Evolutionary conservation across 2,329 filamentous ascomycete genomes (phyloP).

Genomic region (Leptoxyphium fumago): DNA sequence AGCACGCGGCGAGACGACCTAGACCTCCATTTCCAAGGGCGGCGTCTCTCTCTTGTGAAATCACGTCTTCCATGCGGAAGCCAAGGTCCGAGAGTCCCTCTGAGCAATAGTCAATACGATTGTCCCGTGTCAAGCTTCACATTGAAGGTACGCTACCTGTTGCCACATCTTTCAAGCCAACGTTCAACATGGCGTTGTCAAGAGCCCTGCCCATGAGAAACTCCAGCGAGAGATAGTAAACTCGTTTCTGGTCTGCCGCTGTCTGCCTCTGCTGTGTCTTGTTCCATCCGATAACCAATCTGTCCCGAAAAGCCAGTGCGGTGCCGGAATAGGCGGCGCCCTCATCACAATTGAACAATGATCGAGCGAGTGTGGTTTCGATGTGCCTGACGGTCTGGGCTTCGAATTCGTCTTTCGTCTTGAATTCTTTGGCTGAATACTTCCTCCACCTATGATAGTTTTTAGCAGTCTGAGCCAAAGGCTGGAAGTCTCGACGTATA

Average conservation of each 20-base stretch:
- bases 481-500: not conserved
- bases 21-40: conserved; percentile 92
- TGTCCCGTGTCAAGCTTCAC: not conserved
- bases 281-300: conserved; percentile 92
- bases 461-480: not conserved
- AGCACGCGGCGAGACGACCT: conserved; percentile 86
- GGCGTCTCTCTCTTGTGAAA: conserved; percentile 88
- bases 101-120: conserved; percentile 23
- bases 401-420: conserved; percentile 65
- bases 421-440: conserved; percentile 53
- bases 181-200: conserved; percentile 97
- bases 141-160: conserved; percentile 39
- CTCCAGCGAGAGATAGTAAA: conserved; percentile 95
- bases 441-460: conserved; percentile 40
- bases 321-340: conserved; percentile 79
- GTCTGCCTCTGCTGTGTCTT: conserved; percentile 95
- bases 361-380: conserved; percentile 88
- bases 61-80: conserved; percentile 93
- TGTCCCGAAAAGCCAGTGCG: conserved; percentile 81
- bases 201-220: conserved; percentile 94
- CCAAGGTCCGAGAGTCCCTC: conserved; percentile 78
- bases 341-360: conserved; percentile 97
- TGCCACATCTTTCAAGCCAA: conserved; percentile 73
- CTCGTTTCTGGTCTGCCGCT: conserved; percentile 73
- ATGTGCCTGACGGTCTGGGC: conserved; percentile 83